These are phyloP conservation scores for Volvox reticuliferus DNA, from an alignment of 139 green algal genomes.

Conservation along the genomic window DNA sequence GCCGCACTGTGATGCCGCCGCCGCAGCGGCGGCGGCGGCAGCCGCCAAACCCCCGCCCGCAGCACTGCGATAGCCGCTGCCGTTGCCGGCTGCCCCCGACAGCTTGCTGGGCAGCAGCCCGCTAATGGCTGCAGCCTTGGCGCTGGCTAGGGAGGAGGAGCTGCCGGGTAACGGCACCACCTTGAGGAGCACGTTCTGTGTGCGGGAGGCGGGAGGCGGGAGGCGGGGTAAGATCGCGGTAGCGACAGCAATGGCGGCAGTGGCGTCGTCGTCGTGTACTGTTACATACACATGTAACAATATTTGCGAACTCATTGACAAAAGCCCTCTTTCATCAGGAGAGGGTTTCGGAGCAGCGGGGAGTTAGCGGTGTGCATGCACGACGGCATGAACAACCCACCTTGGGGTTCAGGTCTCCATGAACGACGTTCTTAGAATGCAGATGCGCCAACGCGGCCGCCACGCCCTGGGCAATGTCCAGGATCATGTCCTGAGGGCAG, in stretches of 20 bases:
- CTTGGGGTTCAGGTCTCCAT: slow-evolving; percentile 47
- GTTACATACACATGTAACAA: too few relatives aligned
- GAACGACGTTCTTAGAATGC: slow-evolving; percentile 46
- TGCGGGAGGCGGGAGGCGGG: too few relatives aligned
- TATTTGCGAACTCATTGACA: too few relatives aligned
- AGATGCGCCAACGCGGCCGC: slow-evolving; percentile 33
- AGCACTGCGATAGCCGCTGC: not conserved
- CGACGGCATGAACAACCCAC: not conserved
- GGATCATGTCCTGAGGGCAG: slow-evolving; percentile 25
- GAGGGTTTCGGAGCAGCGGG: too few relatives aligned
- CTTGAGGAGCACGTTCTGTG: slow-evolving; percentile 48
- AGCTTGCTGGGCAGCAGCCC: not conserved
- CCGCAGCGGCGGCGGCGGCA: not conserved
- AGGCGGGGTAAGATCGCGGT: not conserved
- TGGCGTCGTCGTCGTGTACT: too few relatives aligned
- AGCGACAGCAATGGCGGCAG: not conserved
- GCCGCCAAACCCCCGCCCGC: not conserved
- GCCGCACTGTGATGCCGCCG: not conserved
- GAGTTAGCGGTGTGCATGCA: too few relatives aligned
- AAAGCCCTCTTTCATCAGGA: too few relatives aligned
- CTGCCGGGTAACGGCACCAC: not conserved
- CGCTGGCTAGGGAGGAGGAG: not conserved
- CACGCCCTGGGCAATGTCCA: slow-evolving; percentile 38
- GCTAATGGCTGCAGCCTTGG: not conserved
- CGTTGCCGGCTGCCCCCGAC: not conserved